Evolutionary conservation across 73 alveolate genomes (phyloP).

Genomic region (Symbiodinium pilosum): DNA sequence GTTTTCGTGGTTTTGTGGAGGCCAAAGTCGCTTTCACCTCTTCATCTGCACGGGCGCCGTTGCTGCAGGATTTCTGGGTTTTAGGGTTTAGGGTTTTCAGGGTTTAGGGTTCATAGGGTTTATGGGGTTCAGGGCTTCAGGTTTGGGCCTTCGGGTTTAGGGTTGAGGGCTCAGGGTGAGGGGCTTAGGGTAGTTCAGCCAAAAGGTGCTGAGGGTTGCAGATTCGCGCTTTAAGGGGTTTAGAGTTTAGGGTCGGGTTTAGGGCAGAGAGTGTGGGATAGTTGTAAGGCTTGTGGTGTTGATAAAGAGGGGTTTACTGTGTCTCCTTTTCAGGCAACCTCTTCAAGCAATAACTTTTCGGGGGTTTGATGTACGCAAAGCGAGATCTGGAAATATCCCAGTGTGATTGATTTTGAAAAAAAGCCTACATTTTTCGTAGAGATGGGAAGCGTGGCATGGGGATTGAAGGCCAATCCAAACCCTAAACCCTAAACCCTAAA

Average conservation of each 20-base stretch:
- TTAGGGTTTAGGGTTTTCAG: neutral
- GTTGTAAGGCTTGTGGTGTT: neutral
- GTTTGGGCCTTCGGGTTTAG: neutral
- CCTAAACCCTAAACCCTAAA: neutral
- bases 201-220: too few relatives aligned
- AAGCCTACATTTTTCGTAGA: too few relatives aligned
- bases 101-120: neutral
- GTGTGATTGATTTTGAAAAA: too few relatives aligned
- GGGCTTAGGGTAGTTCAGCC: neutral
- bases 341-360: neutral
- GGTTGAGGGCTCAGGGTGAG: neutral
- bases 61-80: neutral
- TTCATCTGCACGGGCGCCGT: slow-evolving; percentile 12
- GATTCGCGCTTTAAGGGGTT: neutral
- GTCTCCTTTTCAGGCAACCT: neutral
- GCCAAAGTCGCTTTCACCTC: slow-evolving; percentile 68
- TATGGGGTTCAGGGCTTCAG: neutral
- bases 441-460: too few relatives aligned
- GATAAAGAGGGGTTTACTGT: neutral
- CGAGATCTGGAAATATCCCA: neutral
- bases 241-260: neutral
- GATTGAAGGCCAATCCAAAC: neutral
- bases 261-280: neutral
- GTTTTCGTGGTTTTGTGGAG: slow-evolving; percentile 25
- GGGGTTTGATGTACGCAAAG: neutral